These are phyloP conservation scores for Daedaleopsis sinensis DNA, from an alignment of 768 basidiomycete species.

Conservation along the genomic window DNA sequence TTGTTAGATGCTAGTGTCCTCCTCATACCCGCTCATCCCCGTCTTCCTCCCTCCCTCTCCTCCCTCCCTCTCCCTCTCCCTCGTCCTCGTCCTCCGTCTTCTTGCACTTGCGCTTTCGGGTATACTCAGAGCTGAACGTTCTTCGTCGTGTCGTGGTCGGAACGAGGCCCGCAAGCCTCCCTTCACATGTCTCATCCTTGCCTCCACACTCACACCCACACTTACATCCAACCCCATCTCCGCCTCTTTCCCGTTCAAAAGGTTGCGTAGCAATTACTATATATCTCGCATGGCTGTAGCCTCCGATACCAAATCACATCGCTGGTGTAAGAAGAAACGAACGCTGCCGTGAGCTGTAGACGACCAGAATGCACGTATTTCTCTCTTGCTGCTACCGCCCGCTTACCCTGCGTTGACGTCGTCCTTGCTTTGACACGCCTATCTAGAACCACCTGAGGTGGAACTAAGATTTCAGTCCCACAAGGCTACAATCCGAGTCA, in stretches of 20 bases:
- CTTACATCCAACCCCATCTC: neutral
- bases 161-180: neutral
- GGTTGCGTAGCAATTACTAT: constrained; percentile 3
- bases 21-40: neutral
- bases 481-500: too few species aligned
- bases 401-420: too few species aligned
- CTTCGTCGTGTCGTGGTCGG: neutral
- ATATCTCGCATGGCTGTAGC: neutral
- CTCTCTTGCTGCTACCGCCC: neutral
- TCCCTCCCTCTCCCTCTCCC: neutral
- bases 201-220: neutral
- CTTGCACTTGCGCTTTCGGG: neutral
- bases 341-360: neutral
- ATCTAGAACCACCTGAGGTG: too few species aligned
- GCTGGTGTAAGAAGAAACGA: neutral
- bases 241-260: neutral
- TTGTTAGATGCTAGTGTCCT: constrained; percentile 1
- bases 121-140: neutral
- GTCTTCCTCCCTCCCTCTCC: neutral
- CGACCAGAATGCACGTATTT: neutral
- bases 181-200: neutral
- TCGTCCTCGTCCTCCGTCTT: neutral
- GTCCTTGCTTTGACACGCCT: too few species aligned
- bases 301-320: neutral
- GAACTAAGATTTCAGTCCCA: too few species aligned